Conservation (phyloP, 1,284 basidiomycete genomes). For the Schizophyllum commune region DNA sequence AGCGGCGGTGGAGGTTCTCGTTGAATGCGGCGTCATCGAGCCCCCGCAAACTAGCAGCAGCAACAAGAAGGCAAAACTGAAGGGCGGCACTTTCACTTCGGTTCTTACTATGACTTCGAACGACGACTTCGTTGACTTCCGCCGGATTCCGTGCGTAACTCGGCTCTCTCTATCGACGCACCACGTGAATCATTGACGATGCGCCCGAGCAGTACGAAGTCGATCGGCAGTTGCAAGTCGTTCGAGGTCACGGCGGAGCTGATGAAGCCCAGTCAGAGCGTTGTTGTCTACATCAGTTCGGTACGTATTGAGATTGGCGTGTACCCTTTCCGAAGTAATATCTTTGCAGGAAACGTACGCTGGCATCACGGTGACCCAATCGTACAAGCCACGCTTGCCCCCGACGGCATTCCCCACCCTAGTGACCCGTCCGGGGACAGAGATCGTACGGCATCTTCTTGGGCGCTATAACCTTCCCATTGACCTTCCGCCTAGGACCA, state of each 20-base stretch:
- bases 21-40: constrained; percentile 44
- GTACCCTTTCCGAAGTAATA: background rate
- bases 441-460: constrained; percentile 32
- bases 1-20: constrained; percentile 50
- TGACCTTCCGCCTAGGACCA: background rate
- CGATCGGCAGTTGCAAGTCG: constrained; percentile 44
- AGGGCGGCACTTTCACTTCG: constrained; percentile 39
- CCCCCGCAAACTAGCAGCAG: constrained; percentile 13
- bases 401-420: constrained; percentile 52
- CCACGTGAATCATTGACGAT: constrained; percentile 9
- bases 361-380: constrained; percentile 43
- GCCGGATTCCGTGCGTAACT: constrained; percentile 57
- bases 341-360: constrained; percentile 56
- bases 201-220: constrained; percentile 47
- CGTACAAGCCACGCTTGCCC: constrained; percentile 50
- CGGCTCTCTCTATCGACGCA: background rate
- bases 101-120: constrained; percentile 72
- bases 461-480: background rate
- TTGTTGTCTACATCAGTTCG: constrained; percentile 55
- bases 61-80: constrained; percentile 37
- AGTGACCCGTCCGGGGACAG: constrained; percentile 61
- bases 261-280: constrained; percentile 66
- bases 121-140: constrained; percentile 64
- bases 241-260: constrained; percentile 53
- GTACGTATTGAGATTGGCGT: constrained; percentile 27